Evolutionary conservation across 768 basidiomycete species (phyloP).

Genomic region (Podaxis sp.): DNA sequence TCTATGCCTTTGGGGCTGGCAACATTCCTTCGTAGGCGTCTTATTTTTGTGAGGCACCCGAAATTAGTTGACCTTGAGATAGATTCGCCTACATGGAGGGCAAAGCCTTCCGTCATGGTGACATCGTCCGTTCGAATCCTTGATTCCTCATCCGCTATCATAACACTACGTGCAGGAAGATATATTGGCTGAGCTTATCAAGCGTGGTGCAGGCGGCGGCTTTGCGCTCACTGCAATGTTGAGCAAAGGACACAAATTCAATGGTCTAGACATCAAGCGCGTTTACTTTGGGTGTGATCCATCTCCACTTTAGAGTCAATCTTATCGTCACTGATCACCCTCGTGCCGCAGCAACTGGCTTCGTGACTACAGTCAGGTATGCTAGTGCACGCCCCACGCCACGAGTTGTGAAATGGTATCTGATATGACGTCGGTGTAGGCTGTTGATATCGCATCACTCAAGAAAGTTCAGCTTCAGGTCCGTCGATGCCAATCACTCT

Average conservation of each 20-base stretch:
- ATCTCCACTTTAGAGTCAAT: neutral
- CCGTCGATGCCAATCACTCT: slow-evolving; percentile 11
- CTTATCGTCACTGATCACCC: slow-evolving; percentile 1
- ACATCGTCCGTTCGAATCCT: slow-evolving; percentile 53
- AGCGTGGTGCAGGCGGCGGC: slow-evolving; percentile 46
- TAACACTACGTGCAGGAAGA: slow-evolving; percentile 51
- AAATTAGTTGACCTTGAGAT: slow-evolving; percentile 16
- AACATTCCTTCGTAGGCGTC: slow-evolving; percentile 71
- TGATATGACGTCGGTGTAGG: slow-evolving; percentile 31
- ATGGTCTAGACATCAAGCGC: slow-evolving; percentile 76
- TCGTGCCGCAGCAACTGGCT: slow-evolving; percentile 66
- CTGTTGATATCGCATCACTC: slow-evolving; percentile 77
- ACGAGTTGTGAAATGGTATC: neutral
- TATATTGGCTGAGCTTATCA: slow-evolving; percentile 53
- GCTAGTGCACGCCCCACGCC: neutral
- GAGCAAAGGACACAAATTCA: slow-evolving; percentile 66
- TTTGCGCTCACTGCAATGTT: slow-evolving; percentile 58
- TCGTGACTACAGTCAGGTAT: slow-evolving; percentile 78
- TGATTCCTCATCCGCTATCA: slow-evolving; percentile 7
- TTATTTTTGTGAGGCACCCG: slow-evolving; percentile 5
- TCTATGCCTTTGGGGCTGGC: slow-evolving; percentile 77
- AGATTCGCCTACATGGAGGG: slow-evolving; percentile 87
- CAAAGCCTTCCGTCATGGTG: slow-evolving; percentile 82
- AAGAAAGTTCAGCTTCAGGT: slow-evolving; percentile 71
- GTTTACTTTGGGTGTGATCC: slow-evolving; percentile 70